A percentile compares a stretch with the other conserved stretches of the same genome.
These are phyloP conservation scores for Helichrysum umbraculigerum DNA, from an alignment of 129 eudicot species.

Conservation along the genomic window DNA sequence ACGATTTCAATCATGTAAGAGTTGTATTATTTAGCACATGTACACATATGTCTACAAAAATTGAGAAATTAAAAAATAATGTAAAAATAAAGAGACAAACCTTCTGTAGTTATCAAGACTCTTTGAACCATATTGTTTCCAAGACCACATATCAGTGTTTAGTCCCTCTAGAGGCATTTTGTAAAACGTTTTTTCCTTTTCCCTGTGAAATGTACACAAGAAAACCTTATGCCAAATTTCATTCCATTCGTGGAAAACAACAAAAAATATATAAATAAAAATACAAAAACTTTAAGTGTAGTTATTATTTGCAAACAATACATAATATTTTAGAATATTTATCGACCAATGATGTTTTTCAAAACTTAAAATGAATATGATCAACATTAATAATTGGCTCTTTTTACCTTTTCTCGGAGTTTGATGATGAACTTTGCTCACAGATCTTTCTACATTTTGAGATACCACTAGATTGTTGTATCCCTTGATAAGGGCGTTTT, in stretches of 20 bases:
- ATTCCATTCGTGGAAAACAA: too few relatives aligned
- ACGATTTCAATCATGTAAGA: too few relatives aligned
- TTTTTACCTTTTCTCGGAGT: conserved; percentile 62
- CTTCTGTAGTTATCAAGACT: conserved; percentile 78
- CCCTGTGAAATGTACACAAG: not conserved
- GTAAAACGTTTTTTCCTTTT: conserved; percentile 52
- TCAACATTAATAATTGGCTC: not conserved
- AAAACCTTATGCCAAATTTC: not conserved
- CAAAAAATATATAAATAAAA: too few relatives aligned
- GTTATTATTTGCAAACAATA: too few relatives aligned
- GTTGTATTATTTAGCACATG: too few relatives aligned
- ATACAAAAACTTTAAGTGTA: too few relatives aligned
- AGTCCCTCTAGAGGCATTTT: conserved; percentile 73
- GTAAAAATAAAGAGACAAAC: conserved; percentile 26
- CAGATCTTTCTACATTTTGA: conserved; percentile 12
- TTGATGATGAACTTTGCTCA: conserved; percentile 34
- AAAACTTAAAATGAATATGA: too few relatives aligned
- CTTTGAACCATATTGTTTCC: conserved; percentile 88
- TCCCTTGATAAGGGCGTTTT: too few relatives aligned
- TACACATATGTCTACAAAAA: not conserved
- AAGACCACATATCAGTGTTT: conserved; percentile 75
- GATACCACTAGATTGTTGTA: conserved; percentile 6
- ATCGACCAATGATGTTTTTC: too few relatives aligned
- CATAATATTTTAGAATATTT: too few relatives aligned
- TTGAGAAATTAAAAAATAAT: too few relatives aligned